phyloP scores from a whole-genome alignment of 352 stramenopile genomes.

The Globisporangium splendens region DNA sequence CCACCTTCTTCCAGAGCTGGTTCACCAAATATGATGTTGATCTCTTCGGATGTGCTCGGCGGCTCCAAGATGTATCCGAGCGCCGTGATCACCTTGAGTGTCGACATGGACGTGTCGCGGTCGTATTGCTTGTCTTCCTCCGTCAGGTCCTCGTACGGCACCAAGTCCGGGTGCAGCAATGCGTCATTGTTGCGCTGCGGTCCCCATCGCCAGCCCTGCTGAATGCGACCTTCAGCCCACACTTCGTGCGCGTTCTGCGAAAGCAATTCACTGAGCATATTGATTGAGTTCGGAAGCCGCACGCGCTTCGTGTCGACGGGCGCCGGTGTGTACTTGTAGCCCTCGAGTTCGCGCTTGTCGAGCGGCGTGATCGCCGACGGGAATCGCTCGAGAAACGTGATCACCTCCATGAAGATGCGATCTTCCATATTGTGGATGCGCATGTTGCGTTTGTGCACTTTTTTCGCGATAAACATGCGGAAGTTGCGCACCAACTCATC shows the following conservation, averaged over 20 bases:
- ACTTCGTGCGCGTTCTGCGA: constrained; percentile 80
- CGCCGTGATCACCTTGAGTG: constrained; percentile 75
- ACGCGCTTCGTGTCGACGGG: constrained; percentile 61
- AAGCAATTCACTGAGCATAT: constrained; percentile 56
- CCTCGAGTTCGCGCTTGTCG: constrained; percentile 76
- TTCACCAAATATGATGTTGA: constrained; percentile 60
- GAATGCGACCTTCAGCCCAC: constrained; percentile 67
- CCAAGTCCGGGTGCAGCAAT: constrained; percentile 61
- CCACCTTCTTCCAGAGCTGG: constrained; percentile 35
- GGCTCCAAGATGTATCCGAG: constrained; percentile 71
- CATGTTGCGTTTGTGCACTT: constrained; percentile 53
- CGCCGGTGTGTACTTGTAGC: constrained; percentile 75
- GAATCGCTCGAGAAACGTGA: constrained; percentile 75
- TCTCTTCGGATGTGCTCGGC: constrained; percentile 36
- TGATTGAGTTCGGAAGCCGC: constrained; percentile 59
- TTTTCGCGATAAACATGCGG: constrained; percentile 80
- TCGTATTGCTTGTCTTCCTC: constrained; percentile 83
- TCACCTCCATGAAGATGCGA: constrained; percentile 66
- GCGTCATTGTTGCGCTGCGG: constrained; percentile 61
- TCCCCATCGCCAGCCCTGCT: constrained; percentile 69
- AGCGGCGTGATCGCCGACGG: constrained; percentile 57
- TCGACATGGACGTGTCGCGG: constrained; percentile 72
- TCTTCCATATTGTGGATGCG: constrained; percentile 61
- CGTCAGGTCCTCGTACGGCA: constrained; percentile 69
- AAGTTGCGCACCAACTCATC: constrained; percentile 81